Evolutionary conservation across 495 filamentous ascomycete species (phyloP), one percentile per base, ranked within the genome.

Genomic region (Lophium mytilinum): DNA sequence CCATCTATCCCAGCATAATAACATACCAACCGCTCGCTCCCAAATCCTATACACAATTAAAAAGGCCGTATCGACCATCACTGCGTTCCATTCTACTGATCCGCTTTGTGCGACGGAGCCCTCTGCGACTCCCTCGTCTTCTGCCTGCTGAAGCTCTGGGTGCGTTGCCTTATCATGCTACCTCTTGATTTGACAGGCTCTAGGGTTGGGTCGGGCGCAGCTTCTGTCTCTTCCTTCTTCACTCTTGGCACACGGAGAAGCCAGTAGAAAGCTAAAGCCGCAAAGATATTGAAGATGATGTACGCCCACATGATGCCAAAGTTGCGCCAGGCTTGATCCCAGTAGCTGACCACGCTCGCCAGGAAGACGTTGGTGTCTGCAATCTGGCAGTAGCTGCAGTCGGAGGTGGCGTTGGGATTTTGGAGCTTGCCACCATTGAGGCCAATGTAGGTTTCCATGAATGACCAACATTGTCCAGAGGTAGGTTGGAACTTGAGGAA

Each of bases 221-320:
- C 41, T 24, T 66, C 68, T 34, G 24, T 42, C 54, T 62, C 63
- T 55, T 60, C 56, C 42, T 60, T 57, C 56, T 58, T 62, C 21
- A 57, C 63, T 64, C 71, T 74, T 18, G 72, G 72, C 53, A 75
- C 67, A 1, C 72, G 19, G 17, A 66, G 57, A 36, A 69, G 55
- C 71, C 71, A 75, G 60, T 75, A 75, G 4, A 75, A 48, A 11
- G 59, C 52, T 19, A 72, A 35, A 0, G 72, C 72, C 1, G 34
- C 71, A 35, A 56, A 60, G 18, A 69, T 57, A 50, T 75, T 75
- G 56, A 75, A 69, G n/a, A 66, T 48, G 45, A 75, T 69, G 46
- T 64, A 75, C 47, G 58, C 71, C 66, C 76, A 81, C 70, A 83
- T 73, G 50, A 84, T 64, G 10, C 72, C 72, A 54, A 73, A 74